Conservation (phyloP, 805 yeast genomes). For the Jamesozyma jinghongensis region DNA sequence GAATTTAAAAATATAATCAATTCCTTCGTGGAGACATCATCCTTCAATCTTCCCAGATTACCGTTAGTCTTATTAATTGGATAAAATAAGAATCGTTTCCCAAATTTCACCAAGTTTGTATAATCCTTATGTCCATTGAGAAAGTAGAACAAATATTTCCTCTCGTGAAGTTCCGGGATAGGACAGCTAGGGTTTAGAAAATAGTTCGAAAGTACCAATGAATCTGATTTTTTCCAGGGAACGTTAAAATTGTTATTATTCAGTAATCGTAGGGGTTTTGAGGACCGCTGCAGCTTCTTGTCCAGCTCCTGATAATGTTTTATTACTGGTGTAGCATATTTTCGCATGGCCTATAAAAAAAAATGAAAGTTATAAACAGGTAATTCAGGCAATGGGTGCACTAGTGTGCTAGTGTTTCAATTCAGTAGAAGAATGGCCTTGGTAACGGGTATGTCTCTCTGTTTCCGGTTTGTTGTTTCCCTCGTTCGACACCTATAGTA, state of each 20-base stretch:
- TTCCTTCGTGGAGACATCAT: conserved; percentile 13
- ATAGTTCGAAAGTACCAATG: not conserved
- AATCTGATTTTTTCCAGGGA: not conserved
- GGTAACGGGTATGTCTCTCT: too few relatives aligned
- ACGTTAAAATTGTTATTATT: not conserved
- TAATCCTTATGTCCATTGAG: conserved; percentile 14
- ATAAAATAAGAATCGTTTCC: conserved; percentile 9
- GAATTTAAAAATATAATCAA: conserved; percentile 15
- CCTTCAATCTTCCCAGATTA: conserved; percentile 2
- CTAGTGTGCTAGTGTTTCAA: too few relatives aligned
- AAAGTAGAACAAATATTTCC: conserved; percentile 13
- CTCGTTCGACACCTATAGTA: not conserved
- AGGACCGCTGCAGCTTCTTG: not conserved
- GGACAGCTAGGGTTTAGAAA: not conserved
- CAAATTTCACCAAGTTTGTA: conserved; percentile 11
- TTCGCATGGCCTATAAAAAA: conserved; percentile 9
- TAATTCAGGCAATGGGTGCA: not conserved
- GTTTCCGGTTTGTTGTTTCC: too few relatives aligned
- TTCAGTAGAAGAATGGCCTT: too few relatives aligned
- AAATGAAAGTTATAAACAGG: too few relatives aligned
- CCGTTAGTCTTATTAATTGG: conserved; percentile 4
- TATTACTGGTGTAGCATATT: conserved; percentile 12
- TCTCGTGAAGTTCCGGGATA: conserved; percentile 5
- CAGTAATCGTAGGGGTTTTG: not conserved
- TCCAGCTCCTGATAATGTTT: conserved; percentile 6